Conservation (phyloP, 1,284 basidiomycete genomes). For the Nidula niveotomentosa region DNA sequence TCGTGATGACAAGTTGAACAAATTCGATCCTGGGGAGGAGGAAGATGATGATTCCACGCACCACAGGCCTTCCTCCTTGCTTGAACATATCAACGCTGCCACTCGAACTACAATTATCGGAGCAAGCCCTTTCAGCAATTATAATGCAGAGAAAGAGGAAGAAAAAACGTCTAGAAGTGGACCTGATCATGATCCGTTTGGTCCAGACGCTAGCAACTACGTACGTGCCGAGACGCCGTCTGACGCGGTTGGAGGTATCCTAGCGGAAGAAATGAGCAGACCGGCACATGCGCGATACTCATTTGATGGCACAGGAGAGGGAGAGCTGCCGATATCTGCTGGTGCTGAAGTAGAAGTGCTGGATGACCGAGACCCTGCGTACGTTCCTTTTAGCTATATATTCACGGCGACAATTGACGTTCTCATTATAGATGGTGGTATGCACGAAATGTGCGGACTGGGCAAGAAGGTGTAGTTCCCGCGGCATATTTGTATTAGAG, state of each 20-base stretch:
- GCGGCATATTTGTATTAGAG: conserved; percentile 82
- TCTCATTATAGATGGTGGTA: conserved; percentile 81
- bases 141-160: conserved; percentile 47
- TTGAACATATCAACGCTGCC: conserved; percentile 88
- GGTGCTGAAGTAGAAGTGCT: conserved; percentile 77
- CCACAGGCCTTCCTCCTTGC: conserved; percentile 75
- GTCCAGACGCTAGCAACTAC: conserved; percentile 72
- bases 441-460: conserved; percentile 75
- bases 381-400: conserved; percentile 29
- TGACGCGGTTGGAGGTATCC: conserved; percentile 64
- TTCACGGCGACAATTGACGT: conserved; percentile 4
- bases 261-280: conserved; percentile 65
- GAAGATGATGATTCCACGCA: conserved; percentile 75
- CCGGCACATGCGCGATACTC: conserved; percentile 80
- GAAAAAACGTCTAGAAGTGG: conserved; percentile 37
- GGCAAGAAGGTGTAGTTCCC: conserved; percentile 85
- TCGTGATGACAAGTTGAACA: conserved; percentile 64
- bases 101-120: conserved; percentile 78
- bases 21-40: conserved; percentile 60
- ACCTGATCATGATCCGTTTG: conserved; percentile 50
- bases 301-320: conserved; percentile 76
- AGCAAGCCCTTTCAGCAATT: conserved; percentile 47
- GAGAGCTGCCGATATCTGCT: conserved; percentile 67
- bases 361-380: conserved; percentile 80
- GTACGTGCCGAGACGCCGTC: conserved; percentile 76